Evolutionary conservation across 257 asterid species (phyloP).

Genomic region (Nicotiana sylvestris): DNA sequence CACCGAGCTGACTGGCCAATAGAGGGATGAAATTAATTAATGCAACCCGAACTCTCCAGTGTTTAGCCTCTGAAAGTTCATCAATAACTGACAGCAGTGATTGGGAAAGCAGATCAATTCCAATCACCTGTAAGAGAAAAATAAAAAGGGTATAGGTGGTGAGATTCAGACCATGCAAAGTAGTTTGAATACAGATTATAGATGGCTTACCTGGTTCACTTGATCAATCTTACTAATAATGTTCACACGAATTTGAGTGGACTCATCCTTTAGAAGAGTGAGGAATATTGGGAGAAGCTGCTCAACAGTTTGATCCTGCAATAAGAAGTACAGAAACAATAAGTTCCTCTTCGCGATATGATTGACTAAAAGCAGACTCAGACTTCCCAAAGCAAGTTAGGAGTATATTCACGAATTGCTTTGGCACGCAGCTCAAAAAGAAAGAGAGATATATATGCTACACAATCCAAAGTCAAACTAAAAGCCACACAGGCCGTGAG

Average conservation of each 20-base stretch:
- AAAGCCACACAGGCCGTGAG: background rate
- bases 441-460: background rate
- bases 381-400: background rate
- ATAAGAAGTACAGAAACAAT: constrained; percentile 17
- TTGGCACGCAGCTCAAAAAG: background rate
- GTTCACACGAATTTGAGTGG: constrained; percentile 70
- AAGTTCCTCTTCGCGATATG: background rate
- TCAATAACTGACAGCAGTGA: constrained; percentile 56
- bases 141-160: background rate
- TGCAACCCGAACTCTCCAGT: constrained; percentile 64
- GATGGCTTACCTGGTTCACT: constrained; percentile 60
- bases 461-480: background rate
- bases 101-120: constrained; percentile 62
- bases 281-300: constrained; percentile 81
- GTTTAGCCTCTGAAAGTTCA: constrained; percentile 59
- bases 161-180: background rate
- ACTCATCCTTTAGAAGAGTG: constrained; percentile 75
- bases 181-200: background rate
- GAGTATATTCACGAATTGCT: background rate
- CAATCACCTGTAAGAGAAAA: constrained; percentile 46
- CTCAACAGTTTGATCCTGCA: constrained; percentile 72
- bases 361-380: background rate
- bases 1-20: constrained; percentile 57
- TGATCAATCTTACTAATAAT: constrained; percentile 82
- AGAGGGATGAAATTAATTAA: constrained; percentile 50